These are phyloP conservation scores for Candida arabinofermentans DNA, from an alignment of 805 yeast species.

Conservation along the genomic window DNA sequence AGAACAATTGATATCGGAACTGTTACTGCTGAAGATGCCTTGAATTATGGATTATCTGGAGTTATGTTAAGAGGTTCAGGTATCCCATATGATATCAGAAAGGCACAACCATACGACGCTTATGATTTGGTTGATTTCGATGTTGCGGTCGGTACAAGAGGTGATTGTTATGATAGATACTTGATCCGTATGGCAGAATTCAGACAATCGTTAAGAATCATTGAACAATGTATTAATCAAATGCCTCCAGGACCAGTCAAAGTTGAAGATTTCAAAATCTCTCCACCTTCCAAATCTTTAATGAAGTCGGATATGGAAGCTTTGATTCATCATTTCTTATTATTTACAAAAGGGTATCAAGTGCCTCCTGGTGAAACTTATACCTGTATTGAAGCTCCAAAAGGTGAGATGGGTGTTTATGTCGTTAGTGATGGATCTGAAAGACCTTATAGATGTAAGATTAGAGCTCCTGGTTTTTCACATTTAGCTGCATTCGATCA, in stretches of 20 bases:
- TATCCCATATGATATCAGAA: slow-evolving; percentile 81
- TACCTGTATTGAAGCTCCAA: slow-evolving; percentile 90
- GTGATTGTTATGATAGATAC: slow-evolving; percentile 91
- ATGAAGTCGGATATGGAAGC: slow-evolving; percentile 96
- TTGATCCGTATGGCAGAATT: slow-evolving; percentile 87
- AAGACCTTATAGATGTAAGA: slow-evolving; percentile 88
- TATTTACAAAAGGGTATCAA: slow-evolving; percentile 82
- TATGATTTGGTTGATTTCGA: slow-evolving; percentile 84
- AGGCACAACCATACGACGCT: slow-evolving; percentile 86
- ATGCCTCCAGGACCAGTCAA: slow-evolving; percentile 92
- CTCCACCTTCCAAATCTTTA: slow-evolving; percentile 73
- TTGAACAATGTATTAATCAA: slow-evolving; percentile 84
- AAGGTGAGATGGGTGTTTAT: slow-evolving; percentile 92
- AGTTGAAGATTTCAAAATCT: slow-evolving; percentile 83
- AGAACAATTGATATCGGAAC: slow-evolving; percentile 79
- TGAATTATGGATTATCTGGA: slow-evolving; percentile 76
- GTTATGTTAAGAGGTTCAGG: slow-evolving; percentile 92
- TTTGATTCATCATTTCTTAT: slow-evolving; percentile 81
- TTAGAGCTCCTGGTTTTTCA: slow-evolving; percentile 93
- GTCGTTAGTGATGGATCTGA: slow-evolving; percentile 86
- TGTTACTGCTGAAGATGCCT: slow-evolving; percentile 82
- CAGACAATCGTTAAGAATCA: slow-evolving; percentile 84
- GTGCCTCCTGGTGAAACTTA: slow-evolving; percentile 91
- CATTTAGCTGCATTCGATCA: slow-evolving; percentile 88
- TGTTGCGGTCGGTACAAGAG: slow-evolving; percentile 79